Base-by-base conservation (phyloP, 208 protist species). In the Crithidia fasciculata region DNA sequence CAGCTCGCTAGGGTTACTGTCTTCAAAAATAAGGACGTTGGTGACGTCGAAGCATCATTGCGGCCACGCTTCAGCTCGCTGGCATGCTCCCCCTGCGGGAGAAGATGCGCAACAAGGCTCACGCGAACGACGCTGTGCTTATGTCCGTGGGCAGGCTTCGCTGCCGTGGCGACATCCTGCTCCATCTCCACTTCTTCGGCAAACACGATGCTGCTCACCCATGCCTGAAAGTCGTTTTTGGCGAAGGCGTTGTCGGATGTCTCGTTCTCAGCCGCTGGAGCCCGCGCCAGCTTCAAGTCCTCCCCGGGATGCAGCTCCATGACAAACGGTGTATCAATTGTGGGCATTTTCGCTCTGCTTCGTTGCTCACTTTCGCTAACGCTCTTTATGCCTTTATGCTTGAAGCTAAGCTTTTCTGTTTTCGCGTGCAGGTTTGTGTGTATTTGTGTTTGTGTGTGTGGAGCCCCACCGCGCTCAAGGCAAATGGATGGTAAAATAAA, bases 291-390 rank as follows among this genome's bases (percentile, higher is more conserved):
- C 54, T 69, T 66, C 19, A 91, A 65, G 53, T 85, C 74, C 74
- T 87, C 83, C 4, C 69, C 76, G 40, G 77, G 70, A 36, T 53
- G 77, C 39, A 91, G 73, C 62, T 85, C 78, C 58, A 83, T 83
- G 7, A 85, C 41, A 56, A 88, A 91, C 0, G 86, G 86, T 0
- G 81, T 88, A 18, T 78, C 78, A 39, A 91, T 74, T 0, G 58
- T 60, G 7, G 86, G 83, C 86, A 91, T 89, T 49, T 49, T 49
- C 12, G 45, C 45, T 49, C 12, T 13, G 9, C 45, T 49, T 49
- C 12, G 45, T 49, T 49, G 2, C 12, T 49, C 12, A 15, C 12
- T 49, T 49, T 49, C 12, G 7, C 9, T 49, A 15, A 28, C 28
- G 28, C 28, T 28, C 28, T 28, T 28, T 28, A 28, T 49, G 45